Evolutionary conservation across 2,329 filamentous ascomycete genomes (phyloP).

Genomic region (Aspergillus fischeri): DNA sequence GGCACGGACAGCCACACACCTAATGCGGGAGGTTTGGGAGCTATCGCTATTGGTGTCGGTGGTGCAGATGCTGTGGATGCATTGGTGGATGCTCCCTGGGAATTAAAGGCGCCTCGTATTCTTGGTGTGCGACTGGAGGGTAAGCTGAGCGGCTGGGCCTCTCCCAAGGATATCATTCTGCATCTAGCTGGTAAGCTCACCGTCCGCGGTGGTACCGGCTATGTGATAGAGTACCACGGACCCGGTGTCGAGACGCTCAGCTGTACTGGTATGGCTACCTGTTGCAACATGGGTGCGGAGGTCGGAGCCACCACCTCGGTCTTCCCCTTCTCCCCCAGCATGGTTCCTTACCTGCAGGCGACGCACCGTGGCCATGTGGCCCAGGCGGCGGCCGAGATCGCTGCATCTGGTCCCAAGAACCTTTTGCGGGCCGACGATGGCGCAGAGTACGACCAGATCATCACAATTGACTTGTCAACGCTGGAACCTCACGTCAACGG

Average conservation of each 20-base stretch:
- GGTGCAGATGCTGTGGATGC: constrained; percentile 97
- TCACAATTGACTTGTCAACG: constrained; percentile 83
- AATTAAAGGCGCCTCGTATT: constrained; percentile 89
- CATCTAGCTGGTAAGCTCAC: constrained; percentile 84
- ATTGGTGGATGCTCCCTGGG: constrained; percentile 93
- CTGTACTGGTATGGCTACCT: constrained; percentile 88
- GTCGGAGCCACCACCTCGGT: constrained; percentile 93
- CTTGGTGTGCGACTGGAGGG: constrained; percentile 82
- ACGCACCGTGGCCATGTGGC: constrained; percentile 74
- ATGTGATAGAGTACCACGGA: constrained; percentile 90
- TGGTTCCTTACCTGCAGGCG: constrained; percentile 78
- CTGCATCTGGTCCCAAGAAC: constrained; percentile 56
- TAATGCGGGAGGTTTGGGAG: constrained; percentile 90
- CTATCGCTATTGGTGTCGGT: constrained; percentile 93
- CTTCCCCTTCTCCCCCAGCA: constrained; percentile 85
- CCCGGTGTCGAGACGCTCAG: constrained; percentile 85
- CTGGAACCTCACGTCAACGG: constrained; percentile 97
- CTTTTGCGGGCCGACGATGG: constrained; percentile 73
- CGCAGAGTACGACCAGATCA: constrained; percentile 83
- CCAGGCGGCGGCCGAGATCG: constrained; percentile 59
- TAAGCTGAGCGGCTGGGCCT: constrained; percentile 81
- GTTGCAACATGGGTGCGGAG: constrained; percentile 83
- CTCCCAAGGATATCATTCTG: constrained; percentile 94
- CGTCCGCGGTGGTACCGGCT: constrained; percentile 89
- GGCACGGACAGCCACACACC: constrained; percentile 97